Evolutionary conservation across 2,329 filamentous ascomycete genomes (phyloP), one percentile per base, ranked within the genome.

Genomic region (Mycocentrospora acerina): DNA sequence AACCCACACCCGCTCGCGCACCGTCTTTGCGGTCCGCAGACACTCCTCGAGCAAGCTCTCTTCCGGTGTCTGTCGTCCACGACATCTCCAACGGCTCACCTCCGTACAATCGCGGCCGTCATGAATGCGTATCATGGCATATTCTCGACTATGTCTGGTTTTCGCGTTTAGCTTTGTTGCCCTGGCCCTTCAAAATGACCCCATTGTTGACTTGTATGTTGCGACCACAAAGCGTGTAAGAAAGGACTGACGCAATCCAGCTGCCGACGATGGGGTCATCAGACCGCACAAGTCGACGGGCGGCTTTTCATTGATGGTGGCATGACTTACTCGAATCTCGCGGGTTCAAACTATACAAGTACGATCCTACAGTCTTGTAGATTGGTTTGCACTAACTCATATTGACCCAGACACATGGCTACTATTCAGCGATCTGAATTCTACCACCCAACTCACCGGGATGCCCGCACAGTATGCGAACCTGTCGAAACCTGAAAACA

Each of bases 301-400:
- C 75, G 72, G 45, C 65, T 85, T 14, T 85, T 80, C 56, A 79
- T 85, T 35, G 80, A 85, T 53, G 81, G 81, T 25, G 81, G 81
- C 4, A 66, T 77, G 37, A 57, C 83, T 18, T 75, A 79, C 51
- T 82, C 76, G 64, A 77, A 72, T 48, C 71, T 76, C 1, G 61
- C 76, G n/a, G 59, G 71, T 3, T 24, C 15, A 12, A 44, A 44
- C 47, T 76, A 77, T 50, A 75, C 78, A 18, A 82, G 79, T 81
- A 24, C 3, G 8, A 18, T 16, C 13, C 6, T 7, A n/a, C 11
- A 7, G 16, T 4, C 2, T 28, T 22, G 19, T 15, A 10, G 5
- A 7, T 14, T n/a, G 32, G 4, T 19, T 16, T 13, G 19, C 12
- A 17, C 33, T 44, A 30, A 44, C 16, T 5, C 19, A 9, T 9